Evolutionary conservation across 1,284 basidiomycete genomes (phyloP).

Genomic region (Ceratobasidium sp.): DNA sequence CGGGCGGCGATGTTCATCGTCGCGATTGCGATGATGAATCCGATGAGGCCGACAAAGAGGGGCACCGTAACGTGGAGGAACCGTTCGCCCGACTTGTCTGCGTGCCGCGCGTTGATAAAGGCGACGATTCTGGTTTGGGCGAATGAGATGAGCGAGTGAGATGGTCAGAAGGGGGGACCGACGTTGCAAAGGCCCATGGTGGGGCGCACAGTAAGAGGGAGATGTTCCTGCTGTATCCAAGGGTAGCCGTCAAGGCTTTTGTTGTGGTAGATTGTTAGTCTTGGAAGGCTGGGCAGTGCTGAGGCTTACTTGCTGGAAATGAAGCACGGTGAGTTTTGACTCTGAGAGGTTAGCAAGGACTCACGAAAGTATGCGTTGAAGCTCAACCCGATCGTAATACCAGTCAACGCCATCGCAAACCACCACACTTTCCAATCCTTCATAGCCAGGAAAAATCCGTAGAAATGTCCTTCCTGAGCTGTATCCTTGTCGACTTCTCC

Average conservation of each 20-base stretch:
- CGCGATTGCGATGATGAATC: conserved; percentile 72
- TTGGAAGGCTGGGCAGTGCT: neutral
- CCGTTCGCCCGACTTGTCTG: conserved; percentile 69
- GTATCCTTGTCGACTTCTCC: conserved; percentile 55
- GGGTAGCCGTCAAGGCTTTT: conserved; percentile 57
- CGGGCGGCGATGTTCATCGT: conserved; percentile 70
- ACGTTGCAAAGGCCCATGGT: conserved; percentile 73
- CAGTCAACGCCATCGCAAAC: conserved; percentile 63
- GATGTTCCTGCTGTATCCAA: conserved; percentile 65
- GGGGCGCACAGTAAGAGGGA: conserved; percentile 76
- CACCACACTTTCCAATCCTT: conserved; percentile 74
- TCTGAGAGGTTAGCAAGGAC: neutral
- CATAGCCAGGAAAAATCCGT: conserved; percentile 64
- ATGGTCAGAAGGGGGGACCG: conserved; percentile 50
- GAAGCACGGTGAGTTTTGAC: neutral
- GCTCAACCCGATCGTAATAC: conserved; percentile 65
- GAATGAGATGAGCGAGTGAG: conserved; percentile 50
- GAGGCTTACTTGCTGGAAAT: conserved; percentile 1
- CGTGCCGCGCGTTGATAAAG: conserved; percentile 59
- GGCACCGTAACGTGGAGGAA: conserved; percentile 67
- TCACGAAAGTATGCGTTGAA: conserved; percentile 71
- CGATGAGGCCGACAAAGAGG: conserved; percentile 66
- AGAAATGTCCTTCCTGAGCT: conserved; percentile 47
- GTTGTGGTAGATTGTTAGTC: neutral
- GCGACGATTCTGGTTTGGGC: conserved; percentile 48